Evolutionary conservation across 139 green algal species (phyloP).

Genomic region (Deuterostichococcus epilithicus): DNA sequence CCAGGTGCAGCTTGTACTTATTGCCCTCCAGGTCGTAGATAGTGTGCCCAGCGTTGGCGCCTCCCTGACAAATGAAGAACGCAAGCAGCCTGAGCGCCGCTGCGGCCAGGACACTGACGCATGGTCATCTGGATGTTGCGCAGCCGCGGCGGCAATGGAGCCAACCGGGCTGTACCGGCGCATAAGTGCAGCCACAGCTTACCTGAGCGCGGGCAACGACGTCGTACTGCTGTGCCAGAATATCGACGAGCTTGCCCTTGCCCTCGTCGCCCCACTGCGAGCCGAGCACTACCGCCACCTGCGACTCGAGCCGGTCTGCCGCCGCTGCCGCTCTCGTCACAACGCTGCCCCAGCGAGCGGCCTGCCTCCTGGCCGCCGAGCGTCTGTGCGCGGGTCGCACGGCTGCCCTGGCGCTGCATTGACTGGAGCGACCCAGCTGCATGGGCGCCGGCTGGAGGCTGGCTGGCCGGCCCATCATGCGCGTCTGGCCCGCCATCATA

Average conservation of each 20-base stretch:
- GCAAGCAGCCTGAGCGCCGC: background rate
- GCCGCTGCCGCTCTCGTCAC: background rate
- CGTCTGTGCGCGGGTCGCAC: background rate
- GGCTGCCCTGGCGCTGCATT: background rate
- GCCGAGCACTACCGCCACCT: conserved; percentile 89
- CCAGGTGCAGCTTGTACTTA: conserved; percentile 96
- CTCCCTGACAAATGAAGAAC: conserved; percentile 63
- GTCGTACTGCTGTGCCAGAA: conserved; percentile 95
- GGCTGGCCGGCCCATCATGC: too few species aligned
- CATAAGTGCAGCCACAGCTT: background rate
- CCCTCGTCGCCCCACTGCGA: conserved; percentile 99
- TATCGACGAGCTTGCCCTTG: conserved; percentile 99
- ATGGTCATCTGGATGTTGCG: background rate
- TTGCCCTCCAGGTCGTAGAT: conserved; percentile 96
- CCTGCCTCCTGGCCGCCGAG: background rate
- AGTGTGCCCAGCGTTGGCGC: conserved; percentile 98
- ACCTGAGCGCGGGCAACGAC: conserved; percentile 93
- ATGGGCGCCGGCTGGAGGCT: too few species aligned
- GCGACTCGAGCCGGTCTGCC: conserved; percentile 32
- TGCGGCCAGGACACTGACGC: conserved; percentile 1
- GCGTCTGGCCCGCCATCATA: too few species aligned
- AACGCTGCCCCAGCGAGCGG: background rate
- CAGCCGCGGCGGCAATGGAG: background rate
- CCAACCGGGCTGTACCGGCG: background rate
- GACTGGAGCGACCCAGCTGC: background rate